phyloP scores from a whole-genome alignment of 2,329 filamentous ascomycete genomes.

The Alternaria sp. region DNA sequence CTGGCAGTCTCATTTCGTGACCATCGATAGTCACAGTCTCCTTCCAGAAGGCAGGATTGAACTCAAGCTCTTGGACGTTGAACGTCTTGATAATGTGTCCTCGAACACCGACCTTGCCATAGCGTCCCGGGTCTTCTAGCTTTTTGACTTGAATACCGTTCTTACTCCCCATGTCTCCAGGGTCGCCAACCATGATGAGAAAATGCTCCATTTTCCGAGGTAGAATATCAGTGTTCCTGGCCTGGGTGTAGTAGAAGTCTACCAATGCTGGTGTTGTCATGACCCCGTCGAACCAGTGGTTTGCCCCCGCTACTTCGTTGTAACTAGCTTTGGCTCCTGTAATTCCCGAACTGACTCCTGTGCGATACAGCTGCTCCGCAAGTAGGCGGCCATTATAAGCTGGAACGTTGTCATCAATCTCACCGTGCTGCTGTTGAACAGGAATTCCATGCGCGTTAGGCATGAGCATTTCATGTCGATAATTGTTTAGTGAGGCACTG shows the following conservation, averaged over 20 bases:
- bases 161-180: conserved; percentile 60
- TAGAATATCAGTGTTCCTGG: conserved; percentile 18
- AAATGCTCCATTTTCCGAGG: conserved; percentile 48
- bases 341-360: conserved; percentile 24
- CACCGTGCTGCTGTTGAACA: conserved; percentile 64
- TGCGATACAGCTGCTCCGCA: conserved; percentile 53
- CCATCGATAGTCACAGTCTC: conserved; percentile 30
- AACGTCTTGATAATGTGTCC: conserved; percentile 40
- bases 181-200: conserved; percentile 58
- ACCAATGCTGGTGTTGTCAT: conserved; percentile 60
- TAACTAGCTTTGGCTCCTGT: conserved; percentile 54
- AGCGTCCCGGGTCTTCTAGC: conserved; percentile 57
- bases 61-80: conserved; percentile 41
- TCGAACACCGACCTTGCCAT: conserved; percentile 57
- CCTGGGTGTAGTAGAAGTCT: conserved; percentile 56
- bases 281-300: conserved; percentile 45
- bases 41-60: conserved; percentile 28
- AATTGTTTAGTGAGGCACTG: conserved; percentile 58
- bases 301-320: conserved; percentile 52
- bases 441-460: conserved; percentile 60
- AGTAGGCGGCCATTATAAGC: conserved; percentile 64
- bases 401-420: conserved; percentile 65
- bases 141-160: conserved; percentile 59
- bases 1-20: conserved; percentile 19
- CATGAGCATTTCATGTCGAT: conserved; percentile 62